Percentiles rank a stretch among this genome's conserved stretches.
phyloP scores from a whole-genome alignment of 345 rosid genomes.

The Citrus sp. region DNA sequence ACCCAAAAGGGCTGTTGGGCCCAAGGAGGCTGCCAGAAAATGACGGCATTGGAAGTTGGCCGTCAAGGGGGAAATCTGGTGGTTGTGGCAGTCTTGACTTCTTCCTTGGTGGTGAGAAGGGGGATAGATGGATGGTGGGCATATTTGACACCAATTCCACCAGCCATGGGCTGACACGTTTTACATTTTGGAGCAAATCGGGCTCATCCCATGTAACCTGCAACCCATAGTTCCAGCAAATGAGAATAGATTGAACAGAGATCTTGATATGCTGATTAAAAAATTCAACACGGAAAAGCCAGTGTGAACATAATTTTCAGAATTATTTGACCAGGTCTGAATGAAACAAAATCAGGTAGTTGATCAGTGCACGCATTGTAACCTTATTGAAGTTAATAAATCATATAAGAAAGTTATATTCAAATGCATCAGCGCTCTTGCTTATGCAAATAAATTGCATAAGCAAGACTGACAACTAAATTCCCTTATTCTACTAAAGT shows the following conservation, averaged over 20 bases:
- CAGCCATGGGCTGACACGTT: constrained; percentile 70
- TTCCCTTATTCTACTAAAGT: neutral
- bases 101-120: constrained; percentile 66
- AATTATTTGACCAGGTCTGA: constrained; percentile 8
- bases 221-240: neutral
- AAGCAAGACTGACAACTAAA: neutral
- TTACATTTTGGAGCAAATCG: constrained; percentile 69
- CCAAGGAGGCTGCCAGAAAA: constrained; percentile 55
- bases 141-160: constrained; percentile 69
- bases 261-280: neutral
- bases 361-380: neutral
- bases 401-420: neutral
- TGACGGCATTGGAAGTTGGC: constrained; percentile 49
- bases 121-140: constrained; percentile 60
- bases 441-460: neutral
- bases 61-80: constrained; percentile 48
- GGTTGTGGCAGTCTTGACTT: constrained; percentile 58
- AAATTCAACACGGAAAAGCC: neutral
- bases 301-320: neutral
- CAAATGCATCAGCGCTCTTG: neutral
- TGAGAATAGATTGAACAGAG: constrained; percentile 16
- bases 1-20: constrained; percentile 45
- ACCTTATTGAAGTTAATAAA: neutral
- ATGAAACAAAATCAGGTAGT: neutral
- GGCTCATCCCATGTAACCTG: constrained; percentile 88